Base-by-base conservation (phyloP, 2,329 filamentous ascomycete species). In the Curvularia verruculosa region DNA sequence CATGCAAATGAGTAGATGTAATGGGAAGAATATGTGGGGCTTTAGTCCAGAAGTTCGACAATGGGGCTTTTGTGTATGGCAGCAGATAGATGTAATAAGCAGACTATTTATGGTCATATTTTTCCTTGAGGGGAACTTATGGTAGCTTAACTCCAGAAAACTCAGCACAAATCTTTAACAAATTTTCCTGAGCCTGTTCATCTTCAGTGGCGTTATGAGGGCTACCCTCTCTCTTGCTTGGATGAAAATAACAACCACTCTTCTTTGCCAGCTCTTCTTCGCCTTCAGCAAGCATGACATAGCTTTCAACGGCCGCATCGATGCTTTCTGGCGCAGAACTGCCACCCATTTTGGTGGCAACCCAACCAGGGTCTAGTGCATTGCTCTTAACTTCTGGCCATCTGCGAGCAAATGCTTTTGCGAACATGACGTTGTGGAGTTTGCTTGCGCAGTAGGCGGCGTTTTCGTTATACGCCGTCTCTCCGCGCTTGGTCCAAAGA, bases 271-370 rank as follows among this genome's bases (percentile, higher is more conserved):
- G 41, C 18, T 59, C 54, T 43, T 70, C 70, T 19, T 74, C 67
- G 0, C 80, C 81, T 54, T 79, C 76, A 2, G 80, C 81, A 57
- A 82, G 77, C 68, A 80, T 78, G 2, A 80, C 78, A 65, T 83
- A 82, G 1, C 80, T 80, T 41, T 79, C 77, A 0, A 83, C 77
- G 2, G 79, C 80, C 29, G 77, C 77, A 31, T 82, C 75, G n/a
- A 82, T 70, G 18, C 78, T 78, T 0, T 79, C 83, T 0, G 82
- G 71, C 0, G 84, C 84, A 26, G 72, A 70, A 10, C 55, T 59
- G 2, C 80, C 84, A 8, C 82, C 82, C 80, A 84, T 83, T 69
- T 84, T 84, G 0, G 82, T 84, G 9, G 81, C 71, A 36, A 84
- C 80, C 83, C 83, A 85, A 1, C 83, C 83, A 0, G 83, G 83